Evolutionary conservation across 768 basidiomycete species (phyloP), one percentile per base, ranked within the genome.

Genomic region (Collybia sordida): DNA sequence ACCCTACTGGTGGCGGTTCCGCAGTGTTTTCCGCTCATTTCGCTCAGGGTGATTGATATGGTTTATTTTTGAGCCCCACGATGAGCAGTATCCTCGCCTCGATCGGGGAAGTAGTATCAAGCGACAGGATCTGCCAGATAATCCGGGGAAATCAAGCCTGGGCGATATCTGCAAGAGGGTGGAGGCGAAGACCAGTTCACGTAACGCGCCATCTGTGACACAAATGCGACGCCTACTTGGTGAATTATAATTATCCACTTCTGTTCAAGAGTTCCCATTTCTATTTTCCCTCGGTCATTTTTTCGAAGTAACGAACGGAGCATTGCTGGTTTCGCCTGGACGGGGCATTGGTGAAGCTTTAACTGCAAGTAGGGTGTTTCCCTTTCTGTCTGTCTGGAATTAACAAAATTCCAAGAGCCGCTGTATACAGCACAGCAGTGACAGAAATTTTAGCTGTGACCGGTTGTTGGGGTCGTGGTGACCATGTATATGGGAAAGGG

Each of bases 21-120:
- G 47, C 45, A 5, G 38, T 34, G 11, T 38, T 55, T n/a, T 54
- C 65, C 24, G 67, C 61, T 40, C 71, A 65, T 58, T 72, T 71
- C 11, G 64, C 53, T 6, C 66, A 62, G n/a, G 62, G 62, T 21
- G 57, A 50, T 25, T 51, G 45, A 31, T 50, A 57, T 3, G 68
- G 50, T 52, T 64, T 54, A 37, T 72, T 65, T 57, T 72, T 70
- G 8, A 72, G 64, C 66, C 70, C 50, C 5, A 55, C 24, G 17
- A 71, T 64, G 37, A 68, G 63, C 42, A 56, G 48, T 31, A 64
- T 58, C 63, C 67, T 60, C 3, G 68, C 68, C 34, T 65, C 63
- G 19, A 65, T 54, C 65, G 68, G 46, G 11, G 49, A 47, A n/a
- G 8, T 43, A 22, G 22, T 40, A 28, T 31, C 11, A 31, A 14